phyloP scores from a whole-genome alignment of 2,329 filamentous ascomycete genomes.

The Chaetothyriales sp. region DNA sequence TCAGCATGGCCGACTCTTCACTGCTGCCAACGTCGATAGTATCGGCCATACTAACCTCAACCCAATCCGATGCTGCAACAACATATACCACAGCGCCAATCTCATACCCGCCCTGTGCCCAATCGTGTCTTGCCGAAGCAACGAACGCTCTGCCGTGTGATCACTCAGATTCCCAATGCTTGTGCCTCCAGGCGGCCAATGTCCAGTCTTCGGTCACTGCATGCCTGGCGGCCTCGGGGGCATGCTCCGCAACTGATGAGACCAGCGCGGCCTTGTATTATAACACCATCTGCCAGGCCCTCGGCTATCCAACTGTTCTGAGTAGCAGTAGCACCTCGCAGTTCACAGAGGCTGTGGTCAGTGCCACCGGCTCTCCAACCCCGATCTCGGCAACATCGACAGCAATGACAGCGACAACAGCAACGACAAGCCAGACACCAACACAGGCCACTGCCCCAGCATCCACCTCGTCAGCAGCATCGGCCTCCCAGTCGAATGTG shows the following conservation, averaged over 20 bases:
- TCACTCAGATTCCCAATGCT: background rate
- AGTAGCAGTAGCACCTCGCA: background rate
- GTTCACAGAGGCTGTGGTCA: background rate
- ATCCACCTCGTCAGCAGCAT: background rate
- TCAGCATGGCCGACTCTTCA: background rate
- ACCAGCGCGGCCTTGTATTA: background rate
- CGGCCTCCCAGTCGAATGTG: background rate
- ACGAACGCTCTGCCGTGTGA: background rate
- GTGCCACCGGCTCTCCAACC: background rate
- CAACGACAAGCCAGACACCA: background rate
- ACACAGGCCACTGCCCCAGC: background rate
- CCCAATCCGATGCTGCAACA: too few relatives aligned
- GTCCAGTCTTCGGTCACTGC: background rate
- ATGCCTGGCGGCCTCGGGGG: background rate
- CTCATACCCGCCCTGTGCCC: background rate
- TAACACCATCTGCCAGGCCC: background rate
- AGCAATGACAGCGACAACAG: background rate
- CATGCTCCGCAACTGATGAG: background rate
- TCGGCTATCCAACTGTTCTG: background rate
- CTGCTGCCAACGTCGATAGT: background rate
- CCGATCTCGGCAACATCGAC: background rate
- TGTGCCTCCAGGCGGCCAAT: background rate
- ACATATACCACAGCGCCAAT: background rate
- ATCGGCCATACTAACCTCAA: background rate
- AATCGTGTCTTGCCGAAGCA: background rate